phyloP scores from a whole-genome alignment of 345 rosid genomes.

The Ceriops decandra region DNA sequence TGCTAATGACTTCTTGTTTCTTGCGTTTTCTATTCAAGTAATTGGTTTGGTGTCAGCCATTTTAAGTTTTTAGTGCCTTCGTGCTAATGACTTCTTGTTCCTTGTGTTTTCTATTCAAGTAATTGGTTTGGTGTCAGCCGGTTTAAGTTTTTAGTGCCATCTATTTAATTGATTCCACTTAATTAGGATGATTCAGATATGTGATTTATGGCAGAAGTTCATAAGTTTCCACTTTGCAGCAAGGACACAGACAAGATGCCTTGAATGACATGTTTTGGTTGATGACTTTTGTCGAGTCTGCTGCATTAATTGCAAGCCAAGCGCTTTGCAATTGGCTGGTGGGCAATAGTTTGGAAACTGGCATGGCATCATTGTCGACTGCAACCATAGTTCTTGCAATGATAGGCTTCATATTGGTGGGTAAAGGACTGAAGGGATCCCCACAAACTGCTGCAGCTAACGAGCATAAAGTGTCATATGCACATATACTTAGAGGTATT shows the following conservation, averaged over 20 bases:
- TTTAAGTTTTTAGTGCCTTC: neutral
- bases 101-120: neutral
- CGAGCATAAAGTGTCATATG: conserved; percentile 44
- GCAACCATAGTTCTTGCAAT: conserved; percentile 46
- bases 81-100: neutral
- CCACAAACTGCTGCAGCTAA: conserved; percentile 32
- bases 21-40: neutral
- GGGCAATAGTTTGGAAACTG: conserved; percentile 37
- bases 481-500: conserved; percentile 56
- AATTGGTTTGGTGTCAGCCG: neutral
- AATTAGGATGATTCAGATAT: neutral
- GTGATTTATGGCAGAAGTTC: neutral
- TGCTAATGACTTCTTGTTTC: neutral
- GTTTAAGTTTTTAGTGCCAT: neutral
- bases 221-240: conserved; percentile 45
- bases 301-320: conserved; percentile 68
- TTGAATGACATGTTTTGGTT: conserved; percentile 86
- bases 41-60: neutral
- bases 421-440: conserved; percentile 51
- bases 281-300: conserved; percentile 82
- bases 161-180: neutral
- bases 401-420: conserved; percentile 42
- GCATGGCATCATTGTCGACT: conserved; percentile 43
- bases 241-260: conserved; percentile 69
- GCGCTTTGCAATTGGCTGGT: conserved; percentile 67